Evolutionary conservation across 805 yeast species (phyloP).

Genomic region (Saturnispora zaruensis): DNA sequence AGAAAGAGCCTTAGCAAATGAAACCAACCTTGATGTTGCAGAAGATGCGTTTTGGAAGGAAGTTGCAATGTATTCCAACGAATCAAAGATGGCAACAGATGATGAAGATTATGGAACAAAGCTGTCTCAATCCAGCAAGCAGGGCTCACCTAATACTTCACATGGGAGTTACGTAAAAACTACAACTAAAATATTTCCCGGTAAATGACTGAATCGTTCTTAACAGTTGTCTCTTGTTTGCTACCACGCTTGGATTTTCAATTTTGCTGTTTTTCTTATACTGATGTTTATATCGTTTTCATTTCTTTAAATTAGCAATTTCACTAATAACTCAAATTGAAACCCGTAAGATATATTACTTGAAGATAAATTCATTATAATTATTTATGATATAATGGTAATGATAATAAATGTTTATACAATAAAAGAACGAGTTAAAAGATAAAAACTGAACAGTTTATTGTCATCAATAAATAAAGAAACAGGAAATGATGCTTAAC

Average conservation of each 20-base stretch:
- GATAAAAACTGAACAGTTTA: not conserved
- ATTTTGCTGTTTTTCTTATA: not conserved
- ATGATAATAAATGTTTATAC: not conserved
- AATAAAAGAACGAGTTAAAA: not conserved
- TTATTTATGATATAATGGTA: too few relatives aligned
- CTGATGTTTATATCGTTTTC: too few relatives aligned
- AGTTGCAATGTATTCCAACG: slow-evolving; percentile 23
- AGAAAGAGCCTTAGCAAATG: slow-evolving; percentile 3
- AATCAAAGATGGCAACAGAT: slow-evolving; percentile 10
- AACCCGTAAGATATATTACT: too few relatives aligned
- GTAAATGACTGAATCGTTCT: not conserved
- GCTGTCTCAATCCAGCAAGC: slow-evolving; percentile 10
- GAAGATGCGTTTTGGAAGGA: slow-evolving; percentile 26
- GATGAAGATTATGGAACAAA: slow-evolving; percentile 15
- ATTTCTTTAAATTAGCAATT: too few relatives aligned
- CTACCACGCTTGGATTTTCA: not conserved
- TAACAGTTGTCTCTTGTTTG: too few relatives aligned
- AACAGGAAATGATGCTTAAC: not conserved
- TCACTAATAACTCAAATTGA: not conserved
- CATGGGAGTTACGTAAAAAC: slow-evolving; percentile 14
- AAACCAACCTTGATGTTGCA: slow-evolving; percentile 11
- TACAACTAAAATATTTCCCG: slow-evolving; percentile 13
- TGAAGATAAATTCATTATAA: too few relatives aligned
- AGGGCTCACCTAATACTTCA: not conserved
- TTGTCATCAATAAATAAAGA: not conserved